These are phyloP conservation scores for Ustilago vetiveriae DNA, from an alignment of 1,284 basidiomycete genomes.

Conservation along the genomic window DNA sequence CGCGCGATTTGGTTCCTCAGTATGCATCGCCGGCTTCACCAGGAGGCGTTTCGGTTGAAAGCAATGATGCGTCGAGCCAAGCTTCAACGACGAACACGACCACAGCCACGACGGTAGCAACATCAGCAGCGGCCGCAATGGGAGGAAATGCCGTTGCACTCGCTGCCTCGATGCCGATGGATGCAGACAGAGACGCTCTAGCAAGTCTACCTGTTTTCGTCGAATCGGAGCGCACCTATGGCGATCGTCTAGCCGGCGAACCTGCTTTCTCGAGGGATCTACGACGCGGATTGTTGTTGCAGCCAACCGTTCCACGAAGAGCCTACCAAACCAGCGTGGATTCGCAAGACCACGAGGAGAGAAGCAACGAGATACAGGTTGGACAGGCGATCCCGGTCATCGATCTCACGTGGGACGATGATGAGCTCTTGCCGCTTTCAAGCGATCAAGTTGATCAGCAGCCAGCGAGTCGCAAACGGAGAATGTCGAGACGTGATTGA, in stretches of 20 bases:
- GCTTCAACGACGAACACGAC: neutral
- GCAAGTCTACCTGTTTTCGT: constrained; percentile 17
- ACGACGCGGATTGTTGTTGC: constrained; percentile 27
- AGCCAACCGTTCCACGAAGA: neutral
- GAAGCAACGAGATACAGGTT: too few relatives aligned
- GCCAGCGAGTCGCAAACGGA: constrained; percentile 11
- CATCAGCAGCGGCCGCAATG: neutral
- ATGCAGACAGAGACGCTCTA: neutral
- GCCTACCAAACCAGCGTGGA: too few relatives aligned
- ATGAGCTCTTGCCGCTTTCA: constrained; percentile 12
- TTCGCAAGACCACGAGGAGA: too few relatives aligned
- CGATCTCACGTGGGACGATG: constrained; percentile 43
- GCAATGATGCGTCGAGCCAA: constrained; percentile 8
- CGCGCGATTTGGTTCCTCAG: constrained; percentile 40
- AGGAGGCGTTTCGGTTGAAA: constrained; percentile 3
- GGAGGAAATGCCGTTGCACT: neutral
- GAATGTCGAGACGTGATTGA: constrained; percentile 29
- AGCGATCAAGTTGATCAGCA: neutral
- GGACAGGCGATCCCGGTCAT: constrained; percentile 37
- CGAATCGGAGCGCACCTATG: constrained; percentile 48
- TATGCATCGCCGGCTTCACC: constrained; percentile 28
- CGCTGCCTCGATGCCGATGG: neutral
- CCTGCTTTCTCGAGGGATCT: constrained; percentile 44
- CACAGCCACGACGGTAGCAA: neutral
- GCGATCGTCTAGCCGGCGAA: constrained; percentile 40